Base-by-base conservation (phyloP, 345 rosid genomes). In the Acer negundo region DNA sequence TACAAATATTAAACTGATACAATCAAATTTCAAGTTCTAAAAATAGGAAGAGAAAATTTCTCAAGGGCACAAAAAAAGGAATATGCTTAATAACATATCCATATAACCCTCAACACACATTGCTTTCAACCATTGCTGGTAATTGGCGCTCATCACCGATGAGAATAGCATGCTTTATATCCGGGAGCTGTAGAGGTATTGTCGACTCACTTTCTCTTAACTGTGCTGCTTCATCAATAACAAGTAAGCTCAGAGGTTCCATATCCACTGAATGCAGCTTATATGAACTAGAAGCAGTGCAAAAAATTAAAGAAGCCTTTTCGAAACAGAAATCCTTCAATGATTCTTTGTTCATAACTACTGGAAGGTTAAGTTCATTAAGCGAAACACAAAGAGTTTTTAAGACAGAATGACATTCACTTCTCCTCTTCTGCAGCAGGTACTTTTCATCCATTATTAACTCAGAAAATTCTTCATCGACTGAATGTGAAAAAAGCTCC, bases 151-250 rank as follows among this genome's bases (percentile, higher is more conserved):
- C 90, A 35, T 87, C 91, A 24, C 93, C 93, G 11, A 87, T 75
- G 26, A 89, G 87, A 72, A 89, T 47, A 6, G 81, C 80, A 78
- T 87, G 86, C 53, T 26, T 66, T 23, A 87, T 26, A 8, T 85
- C 86, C 7, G 76, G 83, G 49, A 90, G 78, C 64, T 85, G 91
- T 5, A 90, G 79, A 12, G 91, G 86, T 64, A 90, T 87, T 20
- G 85, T 76, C 17, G 86, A 87, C 77, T 90, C 93, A 22, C 89
- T 85, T 65, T 90, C 93, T 72, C 81, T 90, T 28, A 90, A 72
- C 69, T 90, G 94, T 9, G 90, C 90, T 46, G 94, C 94, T 83
- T 90, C 94, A 26, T 90, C 94, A 6, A 90, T 87, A 0, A 90
- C 86, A 76, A 90, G 74, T 38, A 86, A 26, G 17, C 83, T 55